phyloP scores from a whole-genome alignment of 2,329 filamentous ascomycete species.

The Monilinia fructigena region DNA sequence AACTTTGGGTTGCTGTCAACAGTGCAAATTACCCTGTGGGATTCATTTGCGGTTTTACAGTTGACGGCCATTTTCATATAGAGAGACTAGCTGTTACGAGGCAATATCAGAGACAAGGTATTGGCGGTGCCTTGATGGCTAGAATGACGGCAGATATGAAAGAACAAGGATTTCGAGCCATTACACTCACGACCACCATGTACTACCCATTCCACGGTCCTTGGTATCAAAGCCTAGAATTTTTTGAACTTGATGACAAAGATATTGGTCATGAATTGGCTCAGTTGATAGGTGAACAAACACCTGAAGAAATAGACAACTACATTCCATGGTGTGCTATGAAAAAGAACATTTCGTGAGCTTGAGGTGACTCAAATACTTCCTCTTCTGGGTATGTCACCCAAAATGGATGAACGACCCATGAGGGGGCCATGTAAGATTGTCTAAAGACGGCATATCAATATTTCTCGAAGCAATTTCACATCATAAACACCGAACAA shows the following conservation, averaged over 20 bases:
- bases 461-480: constrained; percentile 8
- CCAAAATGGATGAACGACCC: background rate
- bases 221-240: constrained; percentile 38
- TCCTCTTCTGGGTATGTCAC: background rate
- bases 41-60: constrained; percentile 34
- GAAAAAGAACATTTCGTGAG: constrained; percentile 11
- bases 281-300: constrained; percentile 5
- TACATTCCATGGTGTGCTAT: constrained; percentile 13
- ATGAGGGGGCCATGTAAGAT: background rate
- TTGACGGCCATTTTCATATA: constrained; percentile 38
- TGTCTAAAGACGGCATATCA: constrained; percentile 18
- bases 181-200: constrained; percentile 38
- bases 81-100: constrained; percentile 37
- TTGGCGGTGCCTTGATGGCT: constrained; percentile 37
- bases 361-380: background rate
- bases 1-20: constrained; percentile 38
- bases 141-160: constrained; percentile 35
- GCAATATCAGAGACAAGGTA: constrained; percentile 36
- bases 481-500: background rate
- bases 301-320: background rate
- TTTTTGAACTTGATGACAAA: constrained; percentile 32
- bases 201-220: constrained; percentile 37
- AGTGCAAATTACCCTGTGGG: constrained; percentile 36
- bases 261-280: constrained; percentile 24
- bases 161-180: constrained; percentile 33